These are phyloP conservation scores for Dinochytrium kinnereticum DNA, from an alignment of 371 early-diverging fungal genomes.

Conservation along the genomic window DNA sequence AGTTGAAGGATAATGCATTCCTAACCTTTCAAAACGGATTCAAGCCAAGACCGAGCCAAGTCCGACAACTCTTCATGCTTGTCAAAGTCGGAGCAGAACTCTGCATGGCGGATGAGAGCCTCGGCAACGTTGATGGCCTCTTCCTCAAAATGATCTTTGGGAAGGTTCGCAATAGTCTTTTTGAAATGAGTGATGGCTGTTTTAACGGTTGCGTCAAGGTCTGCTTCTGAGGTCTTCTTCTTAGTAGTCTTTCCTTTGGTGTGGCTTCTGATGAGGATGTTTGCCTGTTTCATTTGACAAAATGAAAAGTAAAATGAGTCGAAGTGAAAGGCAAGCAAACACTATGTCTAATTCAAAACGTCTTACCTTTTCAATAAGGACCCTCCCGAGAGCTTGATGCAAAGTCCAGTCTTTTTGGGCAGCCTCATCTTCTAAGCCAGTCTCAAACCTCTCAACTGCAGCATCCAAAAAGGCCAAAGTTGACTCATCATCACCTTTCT, in stretches of 20 bases:
- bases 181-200: neutral
- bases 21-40: neutral
- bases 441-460: conserved; percentile 34
- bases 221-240: neutral
- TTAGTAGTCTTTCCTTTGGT: neutral
- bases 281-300: too few species aligned
- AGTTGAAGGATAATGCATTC: neutral
- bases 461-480: conserved; percentile 31
- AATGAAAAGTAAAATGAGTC: too few species aligned
- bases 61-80: neutral
- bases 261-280: too few species aligned
- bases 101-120: neutral
- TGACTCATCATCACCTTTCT: neutral
- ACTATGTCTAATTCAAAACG: too few species aligned
- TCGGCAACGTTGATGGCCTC: neutral
- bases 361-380: conserved; percentile 25
- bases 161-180: neutral
- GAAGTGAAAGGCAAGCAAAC: too few species aligned
- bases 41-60: neutral
- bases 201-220: too few species aligned
- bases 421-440: conserved; percentile 9
- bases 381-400: conserved; percentile 23
- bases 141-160: neutral
- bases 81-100: neutral
- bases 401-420: conserved; percentile 22